Base-by-base conservation (phyloP, 2,329 filamentous ascomycete species). In the Talaromyces pinophilus region DNA sequence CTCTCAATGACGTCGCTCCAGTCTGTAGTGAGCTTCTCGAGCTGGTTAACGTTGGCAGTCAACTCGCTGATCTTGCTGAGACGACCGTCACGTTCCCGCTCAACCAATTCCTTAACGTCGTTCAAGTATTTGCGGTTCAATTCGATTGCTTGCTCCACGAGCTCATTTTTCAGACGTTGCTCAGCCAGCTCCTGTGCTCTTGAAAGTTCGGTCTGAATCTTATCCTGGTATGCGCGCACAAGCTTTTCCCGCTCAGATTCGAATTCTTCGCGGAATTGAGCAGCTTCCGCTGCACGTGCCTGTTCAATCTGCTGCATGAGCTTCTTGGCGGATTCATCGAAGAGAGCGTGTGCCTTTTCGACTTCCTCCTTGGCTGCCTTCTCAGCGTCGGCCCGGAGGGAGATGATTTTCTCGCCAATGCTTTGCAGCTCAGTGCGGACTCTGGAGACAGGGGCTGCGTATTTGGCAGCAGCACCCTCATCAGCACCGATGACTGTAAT, bases 401-500 rank as follows among this genome's bases (percentile, higher is more conserved):
- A 84, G 70, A 86, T 85, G 75, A 99, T 92, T 80, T 93, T 91
- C 67, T 85, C 81, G 69, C 92, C 92, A 64, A 98, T 89, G 78
- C 89, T 90, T 75, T 85, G 81, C 62, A 98, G 84, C 71, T 96
- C 91, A 63, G 85, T 83, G 85, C 97, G 98, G 69, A 94, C 93
- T 83, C 95, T 93, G 71, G 86, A 83, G 67, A 99, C 88, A 0
- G 92, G 90, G 2, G 87, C 85, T 62, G 87, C 88, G 80, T 95
- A 97, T 78, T 90, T 92, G 71, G 85, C 85, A 69, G 90, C 87
- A 66, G 92, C 87, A 68, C 90, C 87, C 19, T 64, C 62, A 77
- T 97, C 94, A 66, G 91, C 91, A 78, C 97, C 97, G 77, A 97
- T 89, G 57, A 96, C 92, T 8, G 92, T 89, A 75, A 99, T 97